Base-by-base conservation (phyloP, 208 protist species). In the Leishmania guyanensis region DNA sequence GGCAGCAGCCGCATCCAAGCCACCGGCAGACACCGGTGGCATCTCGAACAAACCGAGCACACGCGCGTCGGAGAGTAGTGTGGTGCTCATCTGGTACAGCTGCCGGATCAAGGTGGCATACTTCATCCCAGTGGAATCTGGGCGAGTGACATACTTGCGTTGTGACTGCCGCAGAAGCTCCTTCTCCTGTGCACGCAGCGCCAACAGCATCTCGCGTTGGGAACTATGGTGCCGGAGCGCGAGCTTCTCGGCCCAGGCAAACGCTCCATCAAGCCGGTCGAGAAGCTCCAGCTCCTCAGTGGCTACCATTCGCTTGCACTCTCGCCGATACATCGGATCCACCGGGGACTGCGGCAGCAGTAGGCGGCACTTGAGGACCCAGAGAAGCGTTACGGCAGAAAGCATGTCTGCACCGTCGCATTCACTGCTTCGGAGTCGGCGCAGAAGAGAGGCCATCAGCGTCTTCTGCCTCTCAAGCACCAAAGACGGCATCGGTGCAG, bases 321-420 rank as follows among this genome's bases (percentile, higher is more conserved):
- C 77, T 50, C 88, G 87, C 66, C 89, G 87, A 83, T 90, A 92
- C 91, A 96, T 96, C 50, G 91, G 91, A 71, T 98, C 95, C 68
- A 98, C 92, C 5, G 95, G 95, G 16, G 86, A 92, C 46, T 72
- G 82, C 50, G 95, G 95, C 73, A 95, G 78, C 68, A 98, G 88
- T n/a, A 98, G 82, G 16, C 93, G 91, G 83, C 89, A 96, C 72
- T 93, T 91, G 77, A 97, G 79, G 50, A 84, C 84, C 74, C 88
- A 93, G 22, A 94, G 85, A 36, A 96, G 83, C 72, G 84, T 82
- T 33, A 96, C 84, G 56, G 77, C 88, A 4, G 82, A 77, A 60
- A 93, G 71, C 51, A 85, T 84, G 75, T 91, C 83, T 10, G 58
- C 60, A 39, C 14, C 64, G 51, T 74, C 82, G 53, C 70, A 64